phyloP scores from a whole-genome alignment of 805 yeast species.

The Grigorovia jiainica region DNA sequence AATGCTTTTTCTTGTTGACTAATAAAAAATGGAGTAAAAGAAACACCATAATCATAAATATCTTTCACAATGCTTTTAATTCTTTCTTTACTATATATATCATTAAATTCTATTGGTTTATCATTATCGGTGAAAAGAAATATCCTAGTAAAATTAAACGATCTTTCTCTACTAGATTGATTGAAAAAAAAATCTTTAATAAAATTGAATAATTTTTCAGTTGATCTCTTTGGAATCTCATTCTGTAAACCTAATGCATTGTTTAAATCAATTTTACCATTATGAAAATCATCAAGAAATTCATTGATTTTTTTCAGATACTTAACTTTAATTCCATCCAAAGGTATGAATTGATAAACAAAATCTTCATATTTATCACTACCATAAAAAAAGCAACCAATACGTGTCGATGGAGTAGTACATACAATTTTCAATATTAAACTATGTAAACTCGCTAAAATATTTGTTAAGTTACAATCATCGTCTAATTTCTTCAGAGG shows the following conservation, averaged over 20 bases:
- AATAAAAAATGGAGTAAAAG: conserved; percentile 57
- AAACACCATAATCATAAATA: conserved; percentile 43
- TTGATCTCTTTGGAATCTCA: conserved; percentile 22
- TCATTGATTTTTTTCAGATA: conserved; percentile 50
- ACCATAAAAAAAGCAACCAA: conserved; percentile 58
- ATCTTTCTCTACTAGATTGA: conserved; percentile 32
- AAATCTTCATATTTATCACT: conserved; percentile 33
- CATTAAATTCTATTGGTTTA: conserved; percentile 43
- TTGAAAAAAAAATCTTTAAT: conserved; percentile 47
- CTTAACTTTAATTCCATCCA: conserved; percentile 45
- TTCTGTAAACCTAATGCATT: conserved; percentile 23
- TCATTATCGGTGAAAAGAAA: conserved; percentile 72
- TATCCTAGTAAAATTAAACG: conserved; percentile 48
- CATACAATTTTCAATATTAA: conserved; percentile 58
- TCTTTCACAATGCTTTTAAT: conserved; percentile 53
- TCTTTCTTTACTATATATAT: conserved; percentile 33
- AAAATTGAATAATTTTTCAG: conserved; percentile 38
- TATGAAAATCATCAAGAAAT: conserved; percentile 36
- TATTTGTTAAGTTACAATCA: conserved; percentile 39
- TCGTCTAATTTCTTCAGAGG: conserved; percentile 29
- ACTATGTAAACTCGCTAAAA: conserved; percentile 49
- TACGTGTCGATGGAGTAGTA: conserved; percentile 56
- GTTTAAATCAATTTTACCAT: conserved; percentile 18
- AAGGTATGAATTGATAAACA: conserved; percentile 40
- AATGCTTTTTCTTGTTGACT: conserved; percentile 31